Base-by-base conservation (phyloP, 179 eudicot species). In the Drosera spatulata region DNA sequence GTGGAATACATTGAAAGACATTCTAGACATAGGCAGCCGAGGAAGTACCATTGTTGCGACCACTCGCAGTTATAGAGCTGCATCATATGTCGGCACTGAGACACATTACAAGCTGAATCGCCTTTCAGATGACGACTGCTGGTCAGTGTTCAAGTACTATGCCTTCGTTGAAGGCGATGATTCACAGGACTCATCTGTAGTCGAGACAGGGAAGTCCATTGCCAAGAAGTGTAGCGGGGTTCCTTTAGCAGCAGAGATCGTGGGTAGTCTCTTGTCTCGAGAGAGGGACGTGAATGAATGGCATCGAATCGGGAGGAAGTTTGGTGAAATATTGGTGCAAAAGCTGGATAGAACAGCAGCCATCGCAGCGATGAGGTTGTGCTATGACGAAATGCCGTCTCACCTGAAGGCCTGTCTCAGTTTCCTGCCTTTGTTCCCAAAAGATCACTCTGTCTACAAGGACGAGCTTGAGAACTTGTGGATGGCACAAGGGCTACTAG, bases 1-100 rank as follows among this genome's bases (percentile, higher is more conserved):
- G n/a, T 79, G 85, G 87, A 44, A 14, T 22, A 73, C 61, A 1
- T 61, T 79, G 49, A 65, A 56, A 56, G 61, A 63, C 72, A 61
- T 57, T 75, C 5, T 50, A 44, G 50, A 51, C 58, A 43, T 51
- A 56, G 52, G 69, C 65, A 52, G 57, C 58, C 6, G 40, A 3
- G 37, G 60, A 42, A 44, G 56, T 12, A 37, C 40, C 38, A 57
- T 62, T 44, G n/a, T 69, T 5, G 59, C 58, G 37, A 69, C 68
- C 22, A 69, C 67, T 1, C 72, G 72, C 2, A 52, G 59, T 71
- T 38, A 39, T 65, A 47, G 37, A 14, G 71, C 69, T 7, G 75
- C 64, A 38, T 50, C 58, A 1, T 42, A 55, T 41, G 50, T 62
- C 6, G 49, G 41, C 4, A 57, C 61, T 3, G 12, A 15, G 37